Evolutionary conservation across 1,139 yeast species (phyloP), one percentile per base, ranked within the genome.

Genomic region (Hansenula lynferdii): DNA sequence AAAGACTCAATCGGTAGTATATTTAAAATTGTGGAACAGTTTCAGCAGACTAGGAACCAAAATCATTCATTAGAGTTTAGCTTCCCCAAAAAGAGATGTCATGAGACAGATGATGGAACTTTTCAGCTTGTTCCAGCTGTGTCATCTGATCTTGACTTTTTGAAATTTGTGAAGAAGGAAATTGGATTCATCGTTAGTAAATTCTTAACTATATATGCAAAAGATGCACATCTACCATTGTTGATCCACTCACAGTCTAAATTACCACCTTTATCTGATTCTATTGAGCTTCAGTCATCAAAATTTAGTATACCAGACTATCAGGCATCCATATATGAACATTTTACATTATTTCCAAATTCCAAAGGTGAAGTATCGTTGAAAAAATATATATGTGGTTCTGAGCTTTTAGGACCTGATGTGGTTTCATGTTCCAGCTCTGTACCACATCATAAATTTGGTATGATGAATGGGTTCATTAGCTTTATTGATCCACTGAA

Each of bases 291-390:
- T 11, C 26, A 37, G 16, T 50, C 60, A 5, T 32, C 36, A 4
- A 45, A 37, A 18, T 31, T 47, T 20, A 36, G 51, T 16, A 36
- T 53, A 2, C 57, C 59, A 14, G 33, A 42, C 10, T 56, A 49
- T 34, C 46, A 52, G 14, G 64, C 65, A 2, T 58, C 57, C 19
- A 53, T 55, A 5, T 65, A 62, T 43, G 53, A 57, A 5, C 57
- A 63, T 20, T 57, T 65, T 37, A 32, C 51, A 1, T 44, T 48
- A 18, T 48, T 54, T n/a, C 56, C 59, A 35, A 53, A 54, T 28
- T 35, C 47, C 8, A 37, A 47, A 29, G 60, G 58, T n/a, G 45
- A 56, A 11, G 54, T 57, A 1, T 56, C 63, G 22, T 43, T 54
- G 5, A 51, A 58, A 1, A 60, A 58, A 19, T 59, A 46, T 38